Percentiles rank a stretch among this genome's conserved stretches.
Conservation (phyloP, 2,329 filamentous ascomycete species). For the Zymoseptoria crescenta region DNA sequence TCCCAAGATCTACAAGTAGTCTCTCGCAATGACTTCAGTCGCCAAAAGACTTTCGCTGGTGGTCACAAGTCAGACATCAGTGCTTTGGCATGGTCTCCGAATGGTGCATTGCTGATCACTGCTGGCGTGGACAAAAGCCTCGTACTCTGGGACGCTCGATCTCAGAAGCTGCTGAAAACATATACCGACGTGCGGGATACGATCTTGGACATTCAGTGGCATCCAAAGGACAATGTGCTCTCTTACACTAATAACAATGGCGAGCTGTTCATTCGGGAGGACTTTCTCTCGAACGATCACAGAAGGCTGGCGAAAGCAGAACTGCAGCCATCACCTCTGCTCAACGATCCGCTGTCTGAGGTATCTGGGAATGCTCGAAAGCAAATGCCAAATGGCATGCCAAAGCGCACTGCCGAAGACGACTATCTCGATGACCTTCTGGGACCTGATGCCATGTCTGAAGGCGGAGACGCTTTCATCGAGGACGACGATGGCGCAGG, state of each 20-base stretch:
- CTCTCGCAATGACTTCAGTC: slow-evolving; percentile 83
- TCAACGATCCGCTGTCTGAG: slow-evolving; percentile 69
- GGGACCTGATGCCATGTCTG: slow-evolving; percentile 50
- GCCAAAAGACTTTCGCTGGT: slow-evolving; percentile 68
- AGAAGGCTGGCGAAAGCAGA: slow-evolving; percentile 42
- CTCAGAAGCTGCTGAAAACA: slow-evolving; percentile 70
- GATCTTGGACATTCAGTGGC: slow-evolving; percentile 82
- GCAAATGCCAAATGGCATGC: slow-evolving; percentile 38
- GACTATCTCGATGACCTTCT: slow-evolving; percentile 74
- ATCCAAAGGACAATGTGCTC: slow-evolving; percentile 77
- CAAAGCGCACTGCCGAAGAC: slow-evolving; percentile 54
- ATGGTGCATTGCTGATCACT: slow-evolving; percentile 74
- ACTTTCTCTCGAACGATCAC: slow-evolving; percentile 50
- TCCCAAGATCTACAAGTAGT: slow-evolving; percentile 67
- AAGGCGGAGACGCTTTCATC: slow-evolving; percentile 72
- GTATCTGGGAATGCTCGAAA: slow-evolving; percentile 57
- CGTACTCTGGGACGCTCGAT: slow-evolving; percentile 81
- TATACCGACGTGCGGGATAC: slow-evolving; percentile 65
- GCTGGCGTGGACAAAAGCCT: slow-evolving; percentile 55
- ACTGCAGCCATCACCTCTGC: slow-evolving; percentile 73
- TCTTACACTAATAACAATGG: slow-evolving; percentile 91
- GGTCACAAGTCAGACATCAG: slow-evolving; percentile 81
- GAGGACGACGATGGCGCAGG: slow-evolving; percentile 92
- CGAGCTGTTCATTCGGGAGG: slow-evolving; percentile 81
- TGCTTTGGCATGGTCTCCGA: slow-evolving; percentile 85